phyloP scores from a whole-genome alignment of 352 stramenopile genomes.

The Globisporangium polare region DNA sequence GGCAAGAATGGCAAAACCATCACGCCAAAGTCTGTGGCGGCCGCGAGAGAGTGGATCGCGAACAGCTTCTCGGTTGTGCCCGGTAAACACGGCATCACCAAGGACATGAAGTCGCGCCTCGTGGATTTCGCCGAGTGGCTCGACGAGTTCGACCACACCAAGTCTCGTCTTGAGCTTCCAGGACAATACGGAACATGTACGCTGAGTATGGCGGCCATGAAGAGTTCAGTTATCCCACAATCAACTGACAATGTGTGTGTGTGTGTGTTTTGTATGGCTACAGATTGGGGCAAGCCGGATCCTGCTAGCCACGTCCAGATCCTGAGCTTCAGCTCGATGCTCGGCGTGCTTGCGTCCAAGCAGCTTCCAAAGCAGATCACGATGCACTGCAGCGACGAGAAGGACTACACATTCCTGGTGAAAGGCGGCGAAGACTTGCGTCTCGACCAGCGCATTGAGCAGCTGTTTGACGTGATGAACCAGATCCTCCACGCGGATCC shows the following conservation, averaged over 20 bases:
- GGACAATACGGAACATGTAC: slow-evolving; percentile 75
- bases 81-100: slow-evolving; percentile 66
- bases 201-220: slow-evolving; percentile 11
- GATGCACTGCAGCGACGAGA: slow-evolving; percentile 79
- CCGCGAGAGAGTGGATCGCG: slow-evolving; percentile 63
- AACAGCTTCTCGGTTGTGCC: slow-evolving; percentile 71
- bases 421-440: slow-evolving; percentile 91
- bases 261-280: not conserved
- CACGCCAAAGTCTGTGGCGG: slow-evolving; percentile 45
- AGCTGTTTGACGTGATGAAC: slow-evolving; percentile 92
- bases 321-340: slow-evolving; percentile 67
- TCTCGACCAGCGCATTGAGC: slow-evolving; percentile 90
- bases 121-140: slow-evolving; percentile 85
- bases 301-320: slow-evolving; percentile 58
- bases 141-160: slow-evolving; percentile 77
- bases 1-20: slow-evolving; percentile 56
- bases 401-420: slow-evolving; percentile 83
- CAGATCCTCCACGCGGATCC: slow-evolving; percentile 68
- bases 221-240: not conserved
- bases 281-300: slow-evolving; percentile 74
- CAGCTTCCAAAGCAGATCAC: slow-evolving; percentile 81
- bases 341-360: slow-evolving; percentile 82
- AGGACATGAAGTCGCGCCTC: slow-evolving; percentile 79
- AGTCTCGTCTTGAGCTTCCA: slow-evolving; percentile 60
- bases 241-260: not conserved